Evolutionary conservation across 345 rosid species (phyloP).

Genomic region (Limnanthes douglasii): DNA sequence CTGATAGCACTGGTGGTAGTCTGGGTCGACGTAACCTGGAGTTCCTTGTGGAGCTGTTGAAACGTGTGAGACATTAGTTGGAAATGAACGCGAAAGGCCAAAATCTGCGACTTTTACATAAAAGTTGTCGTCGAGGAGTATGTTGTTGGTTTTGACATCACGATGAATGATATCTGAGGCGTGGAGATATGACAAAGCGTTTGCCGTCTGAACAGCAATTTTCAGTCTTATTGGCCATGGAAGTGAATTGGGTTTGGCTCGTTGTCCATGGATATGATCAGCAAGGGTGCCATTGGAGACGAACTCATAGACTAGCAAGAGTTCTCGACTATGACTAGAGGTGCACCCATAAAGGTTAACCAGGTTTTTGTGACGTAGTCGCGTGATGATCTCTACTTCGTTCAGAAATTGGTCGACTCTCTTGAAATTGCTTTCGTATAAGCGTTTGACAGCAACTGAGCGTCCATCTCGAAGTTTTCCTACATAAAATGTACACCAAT

Average conservation of each 20-base stretch:
- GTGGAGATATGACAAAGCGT: slow-evolving; percentile 67
- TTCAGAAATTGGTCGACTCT: slow-evolving; percentile 75
- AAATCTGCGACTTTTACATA: slow-evolving; percentile 90
- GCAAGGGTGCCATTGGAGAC: slow-evolving; percentile 83
- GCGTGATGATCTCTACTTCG: slow-evolving; percentile 61
- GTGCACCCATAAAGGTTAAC: slow-evolving; percentile 80
- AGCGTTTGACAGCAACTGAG: slow-evolving; percentile 70
- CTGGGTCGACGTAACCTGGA: slow-evolving; percentile 92
- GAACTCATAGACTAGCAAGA: slow-evolving; percentile 72
- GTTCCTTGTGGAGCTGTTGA: slow-evolving; percentile 96
- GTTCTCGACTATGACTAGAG: slow-evolving; percentile 58
- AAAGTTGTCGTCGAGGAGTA: slow-evolving; percentile 63
- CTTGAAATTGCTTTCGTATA: slow-evolving; percentile 61
- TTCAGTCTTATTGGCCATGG: slow-evolving; percentile 52
- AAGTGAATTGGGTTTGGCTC: slow-evolving; percentile 44
- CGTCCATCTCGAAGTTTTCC: slow-evolving; percentile 74
- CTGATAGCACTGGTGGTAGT: slow-evolving; percentile 76
- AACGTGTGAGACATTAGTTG: slow-evolving; percentile 49
- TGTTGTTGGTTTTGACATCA: slow-evolving; percentile 81
- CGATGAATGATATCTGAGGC: slow-evolving; percentile 67
- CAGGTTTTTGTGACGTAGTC: slow-evolving; percentile 53
- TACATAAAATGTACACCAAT: background rate
- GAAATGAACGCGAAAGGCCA: slow-evolving; percentile 79
- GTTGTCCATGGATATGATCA: slow-evolving; percentile 64
- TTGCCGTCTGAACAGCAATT: slow-evolving; percentile 77